phyloP scores from a whole-genome alignment of 257 asterid genomes.

The Thymus mandschuricus region DNA sequence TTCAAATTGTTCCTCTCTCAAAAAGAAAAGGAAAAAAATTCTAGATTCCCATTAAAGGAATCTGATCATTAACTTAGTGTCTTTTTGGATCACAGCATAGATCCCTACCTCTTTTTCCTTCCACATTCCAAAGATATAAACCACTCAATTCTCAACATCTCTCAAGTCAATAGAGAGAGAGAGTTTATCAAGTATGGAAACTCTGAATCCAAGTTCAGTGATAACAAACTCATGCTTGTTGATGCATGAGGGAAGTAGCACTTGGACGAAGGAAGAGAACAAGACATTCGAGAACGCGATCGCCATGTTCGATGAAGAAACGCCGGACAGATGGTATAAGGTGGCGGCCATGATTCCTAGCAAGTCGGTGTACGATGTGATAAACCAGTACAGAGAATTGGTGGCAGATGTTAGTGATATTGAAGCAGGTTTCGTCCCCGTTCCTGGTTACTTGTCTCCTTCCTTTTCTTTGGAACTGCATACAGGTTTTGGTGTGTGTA shows the following conservation, averaged over 20 bases:
- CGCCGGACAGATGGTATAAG: constrained; percentile 69
- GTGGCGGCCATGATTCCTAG: constrained; percentile 76
- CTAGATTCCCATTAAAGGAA: constrained; percentile 49
- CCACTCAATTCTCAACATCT: neutral
- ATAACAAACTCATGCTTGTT: constrained; percentile 41
- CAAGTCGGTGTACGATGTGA: constrained; percentile 73
- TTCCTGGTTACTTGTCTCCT: constrained; percentile 56
- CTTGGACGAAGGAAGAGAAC: constrained; percentile 86
- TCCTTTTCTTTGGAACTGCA: constrained; percentile 47
- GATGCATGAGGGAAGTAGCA: constrained; percentile 37
- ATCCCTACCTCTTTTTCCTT: constrained; percentile 16
- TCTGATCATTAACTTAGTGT: constrained; percentile 30
- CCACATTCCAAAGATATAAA: neutral
- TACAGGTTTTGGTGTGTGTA: constrained; percentile 42
- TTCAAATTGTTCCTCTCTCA: constrained; percentile 30
- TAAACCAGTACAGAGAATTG: constrained; percentile 62
- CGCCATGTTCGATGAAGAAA: constrained; percentile 64
- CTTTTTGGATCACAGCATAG: constrained; percentile 36
- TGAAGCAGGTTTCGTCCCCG: constrained; percentile 75
- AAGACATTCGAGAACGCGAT: constrained; percentile 75
- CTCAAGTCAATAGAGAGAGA: neutral
- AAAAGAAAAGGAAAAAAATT: constrained; percentile 33
- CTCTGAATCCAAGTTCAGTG: constrained; percentile 42
- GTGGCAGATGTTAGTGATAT: constrained; percentile 73
- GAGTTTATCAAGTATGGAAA: constrained; percentile 45